These are phyloP conservation scores for Naumovozyma dairenensis DNA, from an alignment of 805 yeast genomes.

Conservation along the genomic window DNA sequence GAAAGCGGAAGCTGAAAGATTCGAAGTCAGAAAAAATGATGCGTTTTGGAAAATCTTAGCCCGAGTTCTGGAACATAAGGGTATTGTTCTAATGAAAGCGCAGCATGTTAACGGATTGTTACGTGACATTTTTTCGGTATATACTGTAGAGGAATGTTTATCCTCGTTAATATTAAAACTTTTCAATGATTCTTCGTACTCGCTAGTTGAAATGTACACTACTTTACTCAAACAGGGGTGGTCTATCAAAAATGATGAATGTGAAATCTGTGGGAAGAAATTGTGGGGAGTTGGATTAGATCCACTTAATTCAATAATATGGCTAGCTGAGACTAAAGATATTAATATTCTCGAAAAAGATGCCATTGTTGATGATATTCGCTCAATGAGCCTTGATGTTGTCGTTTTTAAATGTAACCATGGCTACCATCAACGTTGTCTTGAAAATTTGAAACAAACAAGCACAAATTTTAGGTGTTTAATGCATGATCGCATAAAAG, in stretches of 20 bases:
- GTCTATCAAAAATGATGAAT: slow-evolving; percentile 44
- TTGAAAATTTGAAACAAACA: slow-evolving; percentile 23
- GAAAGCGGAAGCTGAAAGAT: slow-evolving; percentile 10
- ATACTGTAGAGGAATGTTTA: slow-evolving; percentile 52
- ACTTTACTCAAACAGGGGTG: slow-evolving; percentile 48
- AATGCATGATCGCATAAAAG: too few species aligned
- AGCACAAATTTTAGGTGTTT: slow-evolving; percentile 14
- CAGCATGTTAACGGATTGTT: slow-evolving; percentile 52
- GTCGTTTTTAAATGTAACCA: slow-evolving; percentile 25
- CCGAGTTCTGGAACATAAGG: slow-evolving; percentile 41
- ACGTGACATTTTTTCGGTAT: slow-evolving; percentile 54
- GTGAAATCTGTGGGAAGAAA: slow-evolving; percentile 67
- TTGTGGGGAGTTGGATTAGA: slow-evolving; percentile 61
- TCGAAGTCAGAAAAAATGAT: slow-evolving; percentile 1
- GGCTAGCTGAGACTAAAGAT: slow-evolving; percentile 41
- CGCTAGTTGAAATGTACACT: slow-evolving; percentile 36
- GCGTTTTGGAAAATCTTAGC: slow-evolving; percentile 45
- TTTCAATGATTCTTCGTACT: slow-evolving; percentile 46
- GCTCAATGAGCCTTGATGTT: too few species aligned
- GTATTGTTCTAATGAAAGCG: slow-evolving; percentile 39
- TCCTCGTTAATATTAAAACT: slow-evolving; percentile 42
- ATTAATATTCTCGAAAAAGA: slow-evolving; percentile 8
- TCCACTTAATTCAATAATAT: slow-evolving; percentile 39
- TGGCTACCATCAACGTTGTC: slow-evolving; percentile 22
- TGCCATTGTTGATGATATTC: slow-evolving; percentile 1